Conservation (phyloP, 2,329 filamentous ascomycete species). For the Fusarium transvaalense region DNA sequence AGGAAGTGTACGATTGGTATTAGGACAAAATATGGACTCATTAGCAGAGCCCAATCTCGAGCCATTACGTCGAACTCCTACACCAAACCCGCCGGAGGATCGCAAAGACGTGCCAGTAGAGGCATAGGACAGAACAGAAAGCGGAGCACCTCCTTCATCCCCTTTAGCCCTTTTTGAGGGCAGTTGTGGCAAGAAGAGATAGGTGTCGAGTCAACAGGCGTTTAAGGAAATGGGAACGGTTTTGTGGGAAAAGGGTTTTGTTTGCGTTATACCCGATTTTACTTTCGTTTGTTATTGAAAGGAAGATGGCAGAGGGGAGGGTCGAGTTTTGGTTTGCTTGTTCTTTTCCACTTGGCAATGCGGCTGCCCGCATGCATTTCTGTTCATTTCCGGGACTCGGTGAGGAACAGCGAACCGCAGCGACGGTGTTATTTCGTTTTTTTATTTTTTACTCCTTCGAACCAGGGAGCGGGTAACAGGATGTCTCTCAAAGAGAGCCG, state of each 20-base stretch:
- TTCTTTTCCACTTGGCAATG: conserved; percentile 31
- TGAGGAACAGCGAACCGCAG: conserved; percentile 28
- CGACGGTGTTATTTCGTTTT: conserved; percentile 34
- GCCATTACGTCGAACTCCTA: conserved; percentile 56
- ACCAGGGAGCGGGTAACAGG: conserved; percentile 26
- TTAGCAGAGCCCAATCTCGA: conserved; percentile 56
- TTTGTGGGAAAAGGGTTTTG: conserved; percentile 41
- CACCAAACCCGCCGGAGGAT: conserved; percentile 42
- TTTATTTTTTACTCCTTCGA: conserved; percentile 20
- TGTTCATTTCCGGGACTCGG: conserved; percentile 37
- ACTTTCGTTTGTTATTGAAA: conserved; percentile 47
- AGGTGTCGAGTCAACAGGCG: conserved; percentile 38
- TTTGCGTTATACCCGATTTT: conserved; percentile 52
- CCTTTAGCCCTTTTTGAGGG: conserved; percentile 15
- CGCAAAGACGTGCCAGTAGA: conserved; percentile 42
- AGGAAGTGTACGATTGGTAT: conserved; percentile 73
- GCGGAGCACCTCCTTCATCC: not conserved
- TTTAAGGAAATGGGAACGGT: conserved; percentile 32
- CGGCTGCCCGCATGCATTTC: conserved; percentile 33
- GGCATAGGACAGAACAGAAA: conserved; percentile 24
- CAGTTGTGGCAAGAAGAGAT: conserved; percentile 16
- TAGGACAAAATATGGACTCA: conserved; percentile 58
- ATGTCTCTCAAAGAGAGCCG: conserved; percentile 26
- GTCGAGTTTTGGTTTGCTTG: conserved; percentile 28
- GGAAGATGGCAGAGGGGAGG: conserved; percentile 22